Evolutionary conservation across 257 asterid genomes (phyloP).

Genomic region (Leonotis leonurus): DNA sequence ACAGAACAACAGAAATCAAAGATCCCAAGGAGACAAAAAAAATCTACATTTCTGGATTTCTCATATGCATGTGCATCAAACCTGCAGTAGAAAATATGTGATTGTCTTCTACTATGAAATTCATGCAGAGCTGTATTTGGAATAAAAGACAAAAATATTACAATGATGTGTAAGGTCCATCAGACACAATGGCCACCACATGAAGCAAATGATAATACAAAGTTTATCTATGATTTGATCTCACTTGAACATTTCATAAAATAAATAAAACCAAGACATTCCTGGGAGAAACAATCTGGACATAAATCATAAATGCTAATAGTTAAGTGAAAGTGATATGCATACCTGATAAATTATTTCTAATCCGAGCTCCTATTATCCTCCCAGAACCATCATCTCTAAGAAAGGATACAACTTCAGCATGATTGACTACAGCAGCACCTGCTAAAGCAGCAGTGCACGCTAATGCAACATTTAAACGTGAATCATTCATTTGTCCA

Average conservation of each 20-base stretch:
- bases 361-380: conserved; percentile 75
- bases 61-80: conserved; percentile 4
- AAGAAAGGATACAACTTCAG: conserved; percentile 71
- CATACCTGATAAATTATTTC: conserved; percentile 71
- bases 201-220: not conserved
- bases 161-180: conserved; percentile 1
- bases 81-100: not conserved
- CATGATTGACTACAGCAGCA: conserved; percentile 87
- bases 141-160: not conserved
- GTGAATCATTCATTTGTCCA: conserved; percentile 98
- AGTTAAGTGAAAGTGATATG: conserved; percentile 1
- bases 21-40: conserved; percentile 4
- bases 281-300: conserved; percentile 1
- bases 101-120: conserved; percentile 2
- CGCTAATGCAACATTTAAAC: conserved; percentile 81
- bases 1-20: not conserved
- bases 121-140: conserved; percentile 5
- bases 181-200: conserved; percentile 2
- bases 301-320: not conserved
- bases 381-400: conserved; percentile 60
- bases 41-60: not conserved
- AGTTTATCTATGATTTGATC: not conserved
- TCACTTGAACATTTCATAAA: not conserved
- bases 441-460: conserved; percentile 96
- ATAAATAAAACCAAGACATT: conserved; percentile 1